Conservation (phyloP, 1,284 basidiomycete genomes). For the Ustilago hordei region DNA sequence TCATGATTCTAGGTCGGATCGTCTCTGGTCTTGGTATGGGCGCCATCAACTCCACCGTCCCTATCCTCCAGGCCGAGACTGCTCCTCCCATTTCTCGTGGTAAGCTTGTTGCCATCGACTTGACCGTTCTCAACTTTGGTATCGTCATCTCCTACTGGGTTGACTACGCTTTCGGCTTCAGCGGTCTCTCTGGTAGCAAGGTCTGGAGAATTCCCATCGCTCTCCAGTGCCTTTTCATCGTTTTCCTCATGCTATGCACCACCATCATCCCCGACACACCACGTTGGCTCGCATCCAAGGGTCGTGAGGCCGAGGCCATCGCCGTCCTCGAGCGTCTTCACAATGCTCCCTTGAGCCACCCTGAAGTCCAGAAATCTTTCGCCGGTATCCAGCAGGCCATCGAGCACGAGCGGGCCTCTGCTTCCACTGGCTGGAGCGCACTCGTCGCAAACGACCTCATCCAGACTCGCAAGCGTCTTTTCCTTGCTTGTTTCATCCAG, state of each 20-base stretch:
- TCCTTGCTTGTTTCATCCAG: slow-evolving; percentile 75
- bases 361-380: slow-evolving; percentile 71
- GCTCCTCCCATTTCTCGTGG: slow-evolving; percentile 76
- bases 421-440: slow-evolving; percentile 70
- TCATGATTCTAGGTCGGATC: slow-evolving; percentile 76
- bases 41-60: slow-evolving; percentile 76
- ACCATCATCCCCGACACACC: slow-evolving; percentile 79
- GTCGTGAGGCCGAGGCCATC: slow-evolving; percentile 74
- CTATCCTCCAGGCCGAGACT: slow-evolving; percentile 77
- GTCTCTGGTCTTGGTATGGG: slow-evolving; percentile 78
- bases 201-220: slow-evolving; percentile 79
- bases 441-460: slow-evolving; percentile 74
- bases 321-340: slow-evolving; percentile 77
- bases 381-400: slow-evolving; percentile 70
- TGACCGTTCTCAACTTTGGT: slow-evolving; percentile 77
- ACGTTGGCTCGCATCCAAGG: slow-evolving; percentile 77
- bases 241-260: slow-evolving; percentile 76
- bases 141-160: slow-evolving; percentile 74
- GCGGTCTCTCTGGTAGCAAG: slow-evolving; percentile 72
- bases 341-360: slow-evolving; percentile 74
- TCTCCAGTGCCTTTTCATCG: slow-evolving; percentile 76
- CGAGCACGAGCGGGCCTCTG: slow-evolving; percentile 58
- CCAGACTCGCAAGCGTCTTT: slow-evolving; percentile 77
- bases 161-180: slow-evolving; percentile 71
- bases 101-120: slow-evolving; percentile 78